phyloP scores from a whole-genome alignment of 208 protist genomes.

The Leishmania guyanensis region DNA sequence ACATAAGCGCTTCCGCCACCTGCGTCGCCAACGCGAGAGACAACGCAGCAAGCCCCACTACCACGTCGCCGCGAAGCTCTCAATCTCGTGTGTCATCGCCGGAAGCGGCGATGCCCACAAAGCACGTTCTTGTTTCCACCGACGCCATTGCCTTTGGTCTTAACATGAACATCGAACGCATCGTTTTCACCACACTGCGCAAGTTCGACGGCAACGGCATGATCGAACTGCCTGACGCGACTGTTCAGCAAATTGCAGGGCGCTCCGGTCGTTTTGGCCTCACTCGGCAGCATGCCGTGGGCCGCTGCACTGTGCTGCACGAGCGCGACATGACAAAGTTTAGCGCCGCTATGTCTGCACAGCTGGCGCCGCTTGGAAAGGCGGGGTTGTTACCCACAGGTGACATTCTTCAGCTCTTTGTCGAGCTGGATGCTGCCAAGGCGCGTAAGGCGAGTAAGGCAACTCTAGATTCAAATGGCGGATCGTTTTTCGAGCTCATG shows the following conservation, averaged over 20 bases:
- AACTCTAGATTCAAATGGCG: not conserved
- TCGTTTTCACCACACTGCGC: constrained; percentile 80
- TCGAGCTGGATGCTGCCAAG: constrained; percentile 38
- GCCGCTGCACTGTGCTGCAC: constrained; percentile 72
- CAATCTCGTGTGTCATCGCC: not conserved
- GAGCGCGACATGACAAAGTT: constrained; percentile 37
- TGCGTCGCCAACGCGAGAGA: not conserved
- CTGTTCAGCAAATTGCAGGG: constrained; percentile 82
- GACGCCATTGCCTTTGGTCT: constrained; percentile 96
- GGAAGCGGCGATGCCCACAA: constrained; percentile 10
- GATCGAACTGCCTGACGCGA: constrained; percentile 38
- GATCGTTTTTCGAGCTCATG: constrained; percentile 43
- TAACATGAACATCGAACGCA: constrained; percentile 93
- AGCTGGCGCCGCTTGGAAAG: constrained; percentile 29
- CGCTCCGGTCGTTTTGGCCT: constrained; percentile 88
- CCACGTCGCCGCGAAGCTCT: not conserved
- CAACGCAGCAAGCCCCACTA: not conserved
- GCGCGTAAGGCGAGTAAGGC: not conserved
- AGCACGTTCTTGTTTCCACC: constrained; percentile 90
- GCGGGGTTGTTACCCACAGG: constrained; percentile 76
- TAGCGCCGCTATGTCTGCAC: constrained; percentile 14
- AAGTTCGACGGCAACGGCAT: constrained; percentile 84
- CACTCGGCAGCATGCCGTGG: constrained; percentile 39
- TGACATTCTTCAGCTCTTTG: constrained; percentile 76
- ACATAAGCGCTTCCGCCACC: not conserved